Conservation (phyloP, 2,329 filamentous ascomycete genomes). For the Neonectria ditissima region DNA sequence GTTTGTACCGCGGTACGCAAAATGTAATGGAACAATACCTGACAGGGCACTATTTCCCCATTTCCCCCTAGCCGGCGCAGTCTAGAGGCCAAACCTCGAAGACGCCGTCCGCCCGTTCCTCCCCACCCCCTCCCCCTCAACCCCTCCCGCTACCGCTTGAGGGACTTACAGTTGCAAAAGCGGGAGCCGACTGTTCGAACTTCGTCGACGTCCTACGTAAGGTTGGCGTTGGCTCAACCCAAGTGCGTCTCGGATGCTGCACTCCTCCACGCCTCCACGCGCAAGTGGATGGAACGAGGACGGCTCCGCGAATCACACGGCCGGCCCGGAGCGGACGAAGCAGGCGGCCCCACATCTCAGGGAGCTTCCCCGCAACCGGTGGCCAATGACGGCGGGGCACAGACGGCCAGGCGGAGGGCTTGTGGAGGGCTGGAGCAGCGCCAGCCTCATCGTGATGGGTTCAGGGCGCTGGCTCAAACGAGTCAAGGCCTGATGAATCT, state of each 20-base stretch:
- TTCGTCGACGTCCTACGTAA: not conserved
- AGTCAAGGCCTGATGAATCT: slow-evolving; percentile 4
- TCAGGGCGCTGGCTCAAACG: slow-evolving; percentile 1
- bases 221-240: slow-evolving; percentile 15
- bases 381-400: slow-evolving; percentile 36
- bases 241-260: slow-evolving; percentile 29
- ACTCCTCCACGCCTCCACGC: slow-evolving; percentile 34
- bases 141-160: not conserved
- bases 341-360: slow-evolving; percentile 33
- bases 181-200: slow-evolving; percentile 16
- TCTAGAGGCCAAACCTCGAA: not conserved
- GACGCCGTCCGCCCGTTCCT: slow-evolving; percentile 11
- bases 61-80: not conserved
- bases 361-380: slow-evolving; percentile 43
- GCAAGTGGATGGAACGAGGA: slow-evolving; percentile 36
- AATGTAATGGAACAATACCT: slow-evolving; percentile 4
- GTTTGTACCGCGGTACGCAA: not conserved
- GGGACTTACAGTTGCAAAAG: not conserved
- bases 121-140: not conserved
- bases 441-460: slow-evolving; percentile 10
- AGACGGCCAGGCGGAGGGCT: slow-evolving; percentile 8
- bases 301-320: slow-evolving; percentile 43
- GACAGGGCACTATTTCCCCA: not conserved
- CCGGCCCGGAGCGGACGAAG: slow-evolving; percentile 33
- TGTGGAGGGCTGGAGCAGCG: slow-evolving; percentile 10